phyloP scores from a whole-genome alignment of 2,329 filamentous ascomycete genomes.

The Colletotrichum orbiculare region DNA sequence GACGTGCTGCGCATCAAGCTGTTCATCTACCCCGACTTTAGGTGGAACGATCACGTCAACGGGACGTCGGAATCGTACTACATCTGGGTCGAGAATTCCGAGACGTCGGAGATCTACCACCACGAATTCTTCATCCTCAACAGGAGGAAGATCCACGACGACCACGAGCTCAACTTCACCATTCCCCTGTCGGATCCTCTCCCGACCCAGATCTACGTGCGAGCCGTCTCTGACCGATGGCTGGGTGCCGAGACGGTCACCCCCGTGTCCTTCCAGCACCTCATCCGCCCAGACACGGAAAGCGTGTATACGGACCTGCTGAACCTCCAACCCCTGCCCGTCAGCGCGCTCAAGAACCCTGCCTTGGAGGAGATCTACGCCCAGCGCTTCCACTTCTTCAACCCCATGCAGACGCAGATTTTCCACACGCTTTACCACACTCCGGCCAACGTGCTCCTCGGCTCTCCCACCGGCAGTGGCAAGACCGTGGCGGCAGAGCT shows the following conservation, averaged over 20 bases:
- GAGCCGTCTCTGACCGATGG: slow-evolving; percentile 95
- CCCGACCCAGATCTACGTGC: slow-evolving; percentile 94
- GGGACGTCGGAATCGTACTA: slow-evolving; percentile 97
- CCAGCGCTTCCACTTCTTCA: slow-evolving; percentile 94
- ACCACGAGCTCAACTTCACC: slow-evolving; percentile 98
- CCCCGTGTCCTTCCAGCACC: slow-evolving; percentile 95
- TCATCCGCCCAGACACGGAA: slow-evolving; percentile 96
- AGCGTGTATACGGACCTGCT: slow-evolving; percentile 96
- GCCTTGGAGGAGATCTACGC: slow-evolving; percentile 88
- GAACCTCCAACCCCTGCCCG: slow-evolving; percentile 88
- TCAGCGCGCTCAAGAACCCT: slow-evolving; percentile 88
- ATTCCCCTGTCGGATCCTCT: slow-evolving; percentile 94
- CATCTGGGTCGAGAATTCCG: slow-evolving; percentile 99
- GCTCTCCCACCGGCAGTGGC: slow-evolving; percentile 95
- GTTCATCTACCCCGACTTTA: slow-evolving; percentile 87
- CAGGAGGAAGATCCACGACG: slow-evolving; percentile 88
- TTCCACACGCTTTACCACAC: slow-evolving; percentile 98
- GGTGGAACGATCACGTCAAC: slow-evolving; percentile 93
- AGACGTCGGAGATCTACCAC: slow-evolving; percentile 97
- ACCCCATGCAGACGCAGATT: slow-evolving; percentile 99
- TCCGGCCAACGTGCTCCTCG: slow-evolving; percentile 88
- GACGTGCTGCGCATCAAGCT: slow-evolving; percentile 94
- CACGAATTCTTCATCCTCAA: slow-evolving; percentile 97
- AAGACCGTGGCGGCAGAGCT: slow-evolving; percentile 97
- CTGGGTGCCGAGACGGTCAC: slow-evolving; percentile 95